Percentiles rank a stretch among this genome's conserved stretches.
Evolutionary conservation across 306 rosid species (phyloP).

Genomic region (Amphicarpaea edgeworthii): DNA sequence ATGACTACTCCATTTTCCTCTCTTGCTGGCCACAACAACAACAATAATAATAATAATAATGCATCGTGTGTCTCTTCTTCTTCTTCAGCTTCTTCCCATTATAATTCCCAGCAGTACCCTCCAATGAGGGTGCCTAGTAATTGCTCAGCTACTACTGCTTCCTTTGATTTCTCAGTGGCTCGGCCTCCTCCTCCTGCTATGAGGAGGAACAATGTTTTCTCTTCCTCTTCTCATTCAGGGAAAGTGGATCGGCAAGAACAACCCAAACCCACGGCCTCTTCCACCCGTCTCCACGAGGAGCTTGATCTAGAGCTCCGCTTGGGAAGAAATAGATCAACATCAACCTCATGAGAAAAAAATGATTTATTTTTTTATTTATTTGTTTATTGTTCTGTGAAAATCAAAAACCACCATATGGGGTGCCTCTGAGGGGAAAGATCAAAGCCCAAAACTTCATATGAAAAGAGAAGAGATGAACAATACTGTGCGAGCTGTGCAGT

Average conservation of each 20-base stretch:
- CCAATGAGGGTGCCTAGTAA: constrained; percentile 26
- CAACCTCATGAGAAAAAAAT: constrained; percentile 26
- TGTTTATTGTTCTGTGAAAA: not conserved
- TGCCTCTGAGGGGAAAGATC: not conserved
- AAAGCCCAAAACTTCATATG: constrained; percentile 7
- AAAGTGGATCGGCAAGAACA: constrained; percentile 38
- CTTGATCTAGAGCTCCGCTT: constrained; percentile 85
- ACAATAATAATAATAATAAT: constrained; percentile 43
- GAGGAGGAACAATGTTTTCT: not conserved
- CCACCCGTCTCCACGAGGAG: constrained; percentile 48
- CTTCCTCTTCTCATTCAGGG: constrained; percentile 22
- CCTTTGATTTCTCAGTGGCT: constrained; percentile 38
- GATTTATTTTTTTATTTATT: not conserved
- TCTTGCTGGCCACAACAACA: not conserved
- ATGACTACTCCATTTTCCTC: not conserved
- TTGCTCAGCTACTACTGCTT: not conserved
- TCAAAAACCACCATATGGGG: not conserved
- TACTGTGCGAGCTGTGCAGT: not conserved
- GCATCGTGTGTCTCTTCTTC: constrained; percentile 54
- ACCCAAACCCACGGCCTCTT: constrained; percentile 26
- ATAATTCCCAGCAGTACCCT: constrained; percentile 24
- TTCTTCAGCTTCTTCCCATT: constrained; percentile 49
- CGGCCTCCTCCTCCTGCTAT: not conserved
- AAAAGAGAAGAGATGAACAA: not conserved
- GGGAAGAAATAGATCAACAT: constrained; percentile 66